Evolutionary conservation across 23 red algal genomes (phyloP), one percentile per base, ranked within the genome.

Genomic region (Pyropia yezoensis): DNA sequence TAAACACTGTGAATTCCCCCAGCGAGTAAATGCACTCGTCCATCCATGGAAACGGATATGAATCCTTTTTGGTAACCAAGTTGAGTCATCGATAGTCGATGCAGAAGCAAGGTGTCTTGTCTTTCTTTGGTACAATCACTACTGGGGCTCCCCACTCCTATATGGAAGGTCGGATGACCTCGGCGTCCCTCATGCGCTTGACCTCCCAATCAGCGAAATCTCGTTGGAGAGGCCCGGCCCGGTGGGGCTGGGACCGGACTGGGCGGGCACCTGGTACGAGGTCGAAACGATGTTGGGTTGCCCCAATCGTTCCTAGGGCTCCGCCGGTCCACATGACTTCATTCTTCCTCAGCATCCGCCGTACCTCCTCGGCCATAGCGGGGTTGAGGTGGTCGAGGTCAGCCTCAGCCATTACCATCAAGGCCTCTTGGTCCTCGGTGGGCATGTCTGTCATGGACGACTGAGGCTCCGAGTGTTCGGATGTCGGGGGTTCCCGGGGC

Each of bases 1-100:
- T 25, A 28, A 74, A 74, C 13, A 59, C 15, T 12, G 12, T 20
- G 55, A 24, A 0, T 17, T 74, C 69, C 28, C 69, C 69, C 18
- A 74, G 1, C 15, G 51, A 74, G 69, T 74, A 23, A 62, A 74
- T 74, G 29, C 12, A 74, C 28, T 74, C 69, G 52, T 61, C 69
- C 69, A 74, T 74, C 33, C 69, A 23, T 15, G 45, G 69, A 17
- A 74, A 24, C 18, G 69, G 69, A 74, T 74, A 74, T 0, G 50
- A 61, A 62, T 59, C 69, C 18, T 55, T n/a, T 24, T 22, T 74
- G 12, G 17, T 17, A 74, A 74, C 18, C 69, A 52, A 60, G 55
- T n/a, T 34, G 14, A 20, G 14, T 18, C 52, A 52, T 74, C 69
- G 0, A 14, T 13, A 18, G 59, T 74, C n/a, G 55, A 55, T 18